Base-by-base conservation (phyloP, 352 stramenopile species). In the Phytopythium delawarense region DNA sequence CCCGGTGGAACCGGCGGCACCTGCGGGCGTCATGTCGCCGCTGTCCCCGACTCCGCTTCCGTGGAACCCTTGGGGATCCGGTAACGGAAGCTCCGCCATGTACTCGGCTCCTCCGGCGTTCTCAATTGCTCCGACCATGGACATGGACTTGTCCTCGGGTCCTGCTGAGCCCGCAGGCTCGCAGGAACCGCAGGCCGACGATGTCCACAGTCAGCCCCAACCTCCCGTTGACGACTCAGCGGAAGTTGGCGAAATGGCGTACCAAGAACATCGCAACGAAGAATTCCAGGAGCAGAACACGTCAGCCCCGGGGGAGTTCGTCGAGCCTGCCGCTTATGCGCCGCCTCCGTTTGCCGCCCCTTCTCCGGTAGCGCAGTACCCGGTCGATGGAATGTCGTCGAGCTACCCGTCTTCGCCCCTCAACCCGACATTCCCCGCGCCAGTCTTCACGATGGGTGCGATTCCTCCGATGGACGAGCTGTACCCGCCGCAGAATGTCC, bases 371-470 rank as follows among this genome's bases (percentile, higher is more conserved):
- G 5, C 55, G 23, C 39, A 50, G 39, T 61, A 53, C 16, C 16
- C 40, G 2, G 15, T n/a, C 9, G 25, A 61, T 30, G 55, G 28
- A 42, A 8, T 49, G 12, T 15, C 40, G 7, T 42, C 55, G n/a
- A 51, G 55, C 23, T 61, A 61, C 28, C 55, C 40, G 35, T 32
- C 40, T 35, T 61, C 55, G 16, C 55, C 55, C 15, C 12, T 61
- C 23, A 61, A 52, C 18, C 40, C 55, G 13, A 8, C 55, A 4
- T 61, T 52, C 20, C 55, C 55, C 7, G 25, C 55, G 25, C 55
- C 55, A 37, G 55, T 61, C 25, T 61, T 61, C 30, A 42, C 39
- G 13, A 61, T 61, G 55, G 55, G 55, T 6, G 40, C 55, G 40
- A 45, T 61, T 12, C 39, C 55, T 8, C 25, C 55, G 39, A 61